Conservation (phyloP, 306 rosid genomes). For the Vigna nakashimae region DNA sequence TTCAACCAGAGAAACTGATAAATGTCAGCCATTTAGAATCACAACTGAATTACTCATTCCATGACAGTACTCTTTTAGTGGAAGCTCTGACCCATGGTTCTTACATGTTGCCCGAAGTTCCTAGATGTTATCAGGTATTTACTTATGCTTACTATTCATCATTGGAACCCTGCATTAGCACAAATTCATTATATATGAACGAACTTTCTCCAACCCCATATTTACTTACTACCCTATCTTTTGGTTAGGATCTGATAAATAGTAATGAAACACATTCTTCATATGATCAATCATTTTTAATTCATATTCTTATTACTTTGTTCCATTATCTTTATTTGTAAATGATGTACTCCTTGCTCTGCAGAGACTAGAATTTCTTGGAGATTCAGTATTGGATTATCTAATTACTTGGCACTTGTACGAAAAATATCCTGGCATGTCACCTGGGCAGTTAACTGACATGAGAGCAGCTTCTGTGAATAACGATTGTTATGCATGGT, state of each 20-base stretch:
- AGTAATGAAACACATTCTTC: not conserved
- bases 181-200: not conserved
- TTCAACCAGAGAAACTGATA: conserved; percentile 53
- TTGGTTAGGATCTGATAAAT: not conserved
- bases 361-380: conserved; percentile 83
- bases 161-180: not conserved
- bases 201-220: not conserved
- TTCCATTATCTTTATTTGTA: conserved; percentile 14
- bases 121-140: conserved; percentile 84
- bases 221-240: not conserved
- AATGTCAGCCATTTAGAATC: conserved; percentile 61
- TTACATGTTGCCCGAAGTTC: conserved; percentile 81
- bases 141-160: conserved; percentile 16
- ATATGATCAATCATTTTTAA: not conserved
- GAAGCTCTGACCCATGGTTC: conserved; percentile 97
- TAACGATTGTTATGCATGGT: conserved; percentile 73
- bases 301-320: not conserved
- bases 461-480: conserved; percentile 80
- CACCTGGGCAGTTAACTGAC: conserved; percentile 76
- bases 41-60: conserved; percentile 62
- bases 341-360: conserved; percentile 30
- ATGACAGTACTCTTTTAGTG: conserved; percentile 62
- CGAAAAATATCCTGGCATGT: conserved; percentile 64
- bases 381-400: conserved; percentile 76
- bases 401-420: conserved; percentile 63